phyloP scores from a whole-genome alignment of 2,329 filamentous ascomycete species.

The Aspergillus felis region DNA sequence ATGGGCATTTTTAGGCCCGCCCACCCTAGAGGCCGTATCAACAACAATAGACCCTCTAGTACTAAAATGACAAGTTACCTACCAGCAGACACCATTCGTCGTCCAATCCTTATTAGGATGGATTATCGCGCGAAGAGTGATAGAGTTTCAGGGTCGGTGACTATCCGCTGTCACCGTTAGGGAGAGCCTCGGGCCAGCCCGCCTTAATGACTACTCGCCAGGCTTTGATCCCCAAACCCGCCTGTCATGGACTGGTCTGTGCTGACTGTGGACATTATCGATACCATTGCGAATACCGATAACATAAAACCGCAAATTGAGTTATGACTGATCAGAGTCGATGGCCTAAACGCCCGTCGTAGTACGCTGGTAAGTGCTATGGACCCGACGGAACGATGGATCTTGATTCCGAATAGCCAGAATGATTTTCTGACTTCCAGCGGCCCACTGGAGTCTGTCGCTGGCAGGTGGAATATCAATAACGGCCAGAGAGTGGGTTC shows the following conservation, averaged over 20 bases:
- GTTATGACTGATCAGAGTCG: too few species aligned
- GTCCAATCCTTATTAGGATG: background rate
- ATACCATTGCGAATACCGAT: background rate
- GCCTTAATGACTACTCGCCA: background rate
- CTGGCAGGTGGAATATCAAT: background rate
- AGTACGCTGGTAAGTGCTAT: too few species aligned
- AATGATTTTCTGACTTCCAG: background rate
- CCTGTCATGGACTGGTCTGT: background rate
- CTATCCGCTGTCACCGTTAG: too few species aligned
- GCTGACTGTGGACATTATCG: background rate
- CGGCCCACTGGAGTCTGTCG: background rate
- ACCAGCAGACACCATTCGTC: background rate
- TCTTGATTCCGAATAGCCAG: too few species aligned
- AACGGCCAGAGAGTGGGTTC: background rate
- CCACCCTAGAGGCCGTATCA: background rate
- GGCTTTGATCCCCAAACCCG: too few species aligned
- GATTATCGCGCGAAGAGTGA: background rate
- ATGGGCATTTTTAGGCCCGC: background rate
- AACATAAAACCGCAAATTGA: too few species aligned
- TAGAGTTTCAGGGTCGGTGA: background rate
- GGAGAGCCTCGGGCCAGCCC: background rate
- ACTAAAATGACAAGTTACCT: background rate
- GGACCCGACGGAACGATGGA: too few species aligned
- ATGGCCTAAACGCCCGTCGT: too few species aligned
- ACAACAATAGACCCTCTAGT: background rate